Base-by-base conservation (phyloP, 371 early-diverging fungal genomes). In the Lichtheimia ornata region DNA sequence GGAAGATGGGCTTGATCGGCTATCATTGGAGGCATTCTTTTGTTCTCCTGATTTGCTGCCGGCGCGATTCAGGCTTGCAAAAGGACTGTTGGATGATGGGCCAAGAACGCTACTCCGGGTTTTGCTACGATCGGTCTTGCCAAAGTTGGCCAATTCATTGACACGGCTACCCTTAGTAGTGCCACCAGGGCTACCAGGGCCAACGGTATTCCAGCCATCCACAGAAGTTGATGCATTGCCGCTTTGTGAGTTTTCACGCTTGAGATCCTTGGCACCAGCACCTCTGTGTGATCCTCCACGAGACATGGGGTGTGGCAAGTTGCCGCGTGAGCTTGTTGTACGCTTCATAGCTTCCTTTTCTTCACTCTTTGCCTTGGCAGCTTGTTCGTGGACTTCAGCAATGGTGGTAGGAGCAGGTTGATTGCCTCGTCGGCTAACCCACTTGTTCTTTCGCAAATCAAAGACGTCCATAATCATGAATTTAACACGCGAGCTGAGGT, bases 391-490 rank as follows among this genome's bases (percentile, higher is more conserved):
- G 67, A 97, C 93, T 76, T 94, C 88, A 22, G 93, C 91, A 71
- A 95, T 89, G 7, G 93, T 94, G 70, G 91, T 90, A 35, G 95
- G 95, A 6, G 93, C 94, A 25, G 84, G 70, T 35, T 75, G 77
- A 59, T 84, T 75, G 15, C 73, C 79, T 58, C 80, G 79, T 50
- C 90, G 82, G 35, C 76, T 69, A 4, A 77, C 79, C 97, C 98
- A 97, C 51, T 86, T 84, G 74, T 77, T 84, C 75, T 82, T 82
- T 58, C 97, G 89, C 54, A 96, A 79, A 59, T 97, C 97, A 56
- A 97, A 88, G 20, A 97, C 80, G 73, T 97, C 98, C 83, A 84
- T 70, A 40, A 98, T 76, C 95, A 94, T 94, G 70, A 97, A 97
- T 52, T 94, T 88, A 68, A 95, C 92, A 79, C 97, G 91, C 43